phyloP scores from a whole-genome alignment of 2,329 filamentous ascomycete genomes.

The Mycosphaerella sp. region DNA sequence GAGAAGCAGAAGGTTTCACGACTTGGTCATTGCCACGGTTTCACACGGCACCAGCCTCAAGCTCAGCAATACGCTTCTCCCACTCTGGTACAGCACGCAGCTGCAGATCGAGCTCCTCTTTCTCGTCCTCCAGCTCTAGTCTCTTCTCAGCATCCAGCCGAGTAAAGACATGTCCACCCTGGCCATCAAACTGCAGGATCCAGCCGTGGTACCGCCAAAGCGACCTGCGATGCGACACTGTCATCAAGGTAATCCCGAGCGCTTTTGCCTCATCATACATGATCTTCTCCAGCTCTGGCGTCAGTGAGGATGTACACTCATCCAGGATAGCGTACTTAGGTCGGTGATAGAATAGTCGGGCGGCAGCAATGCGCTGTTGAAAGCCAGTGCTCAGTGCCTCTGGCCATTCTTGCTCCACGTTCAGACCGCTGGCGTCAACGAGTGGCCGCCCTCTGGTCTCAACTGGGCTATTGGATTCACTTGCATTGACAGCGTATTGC shows the following conservation, averaged over 20 bases:
- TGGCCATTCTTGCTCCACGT: constrained; percentile 93
- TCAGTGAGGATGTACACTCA: constrained; percentile 94
- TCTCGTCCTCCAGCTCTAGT: constrained; percentile 87
- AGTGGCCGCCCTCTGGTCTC: constrained; percentile 14
- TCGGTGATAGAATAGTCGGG: constrained; percentile 85
- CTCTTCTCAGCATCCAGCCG: constrained; percentile 80
- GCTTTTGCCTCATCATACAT: constrained; percentile 98
- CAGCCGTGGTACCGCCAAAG: constrained; percentile 94
- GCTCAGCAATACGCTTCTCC: constrained; percentile 74
- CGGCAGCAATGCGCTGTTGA: constrained; percentile 96
- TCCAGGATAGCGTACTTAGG: constrained; percentile 94
- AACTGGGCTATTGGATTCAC: constrained; percentile 11
- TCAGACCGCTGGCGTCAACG: constrained; percentile 56
- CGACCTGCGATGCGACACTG: constrained; percentile 82
- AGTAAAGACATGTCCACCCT: constrained; percentile 86
- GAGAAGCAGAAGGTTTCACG: neutral
- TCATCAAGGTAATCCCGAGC: constrained; percentile 92
- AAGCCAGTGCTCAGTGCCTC: constrained; percentile 87
- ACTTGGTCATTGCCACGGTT: neutral
- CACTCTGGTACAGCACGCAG: constrained; percentile 81
- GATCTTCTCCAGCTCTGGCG: constrained; percentile 83
- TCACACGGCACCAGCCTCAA: constrained; percentile 39
- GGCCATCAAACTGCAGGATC: constrained; percentile 94
- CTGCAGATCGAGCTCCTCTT: constrained; percentile 83
- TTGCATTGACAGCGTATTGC: constrained; percentile 10